Percentiles rank a stretch among this genome's conserved stretches.
Evolutionary conservation across 768 basidiomycete species (phyloP).

Genomic region (Pulveroboletus ravenelii): DNA sequence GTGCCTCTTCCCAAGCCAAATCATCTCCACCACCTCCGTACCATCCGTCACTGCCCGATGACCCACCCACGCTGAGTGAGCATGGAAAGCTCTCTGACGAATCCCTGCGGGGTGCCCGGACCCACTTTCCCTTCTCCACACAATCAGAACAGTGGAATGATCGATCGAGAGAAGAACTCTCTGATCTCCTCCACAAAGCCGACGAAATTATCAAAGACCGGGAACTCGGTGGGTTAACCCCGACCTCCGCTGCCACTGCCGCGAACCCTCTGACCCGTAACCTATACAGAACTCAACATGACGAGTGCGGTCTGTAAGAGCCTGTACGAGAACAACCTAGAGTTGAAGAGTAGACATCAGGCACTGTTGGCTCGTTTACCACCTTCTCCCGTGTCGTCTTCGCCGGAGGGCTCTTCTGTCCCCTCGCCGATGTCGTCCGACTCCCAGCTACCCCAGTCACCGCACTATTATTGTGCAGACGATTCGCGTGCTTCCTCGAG

Average conservation of each 20-base stretch:
- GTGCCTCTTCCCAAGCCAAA: conserved; percentile 36
- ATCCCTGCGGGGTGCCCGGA: conserved; percentile 12
- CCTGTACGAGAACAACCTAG: conserved; percentile 63
- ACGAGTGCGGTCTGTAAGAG: conserved; percentile 67
- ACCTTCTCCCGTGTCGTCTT: conserved; percentile 37
- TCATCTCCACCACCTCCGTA: conserved; percentile 57
- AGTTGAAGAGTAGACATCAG: conserved; percentile 68
- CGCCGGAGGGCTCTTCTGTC: conserved; percentile 20
- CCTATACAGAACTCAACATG: conserved; percentile 49
- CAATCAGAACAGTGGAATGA: conserved; percentile 50
- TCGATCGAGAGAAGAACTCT: conserved; percentile 69
- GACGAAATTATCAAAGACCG: conserved; percentile 72
- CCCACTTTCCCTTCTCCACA: conserved; percentile 24
- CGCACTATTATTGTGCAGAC: conserved; percentile 28
- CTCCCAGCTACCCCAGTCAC: conserved; percentile 31
- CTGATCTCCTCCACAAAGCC: conserved; percentile 64
- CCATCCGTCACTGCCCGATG: conserved; percentile 33
- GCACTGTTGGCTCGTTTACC: conserved; percentile 64
- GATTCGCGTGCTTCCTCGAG: conserved; percentile 23
- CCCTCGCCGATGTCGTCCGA: conserved; percentile 26
- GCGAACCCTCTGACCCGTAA: conserved; percentile 22
- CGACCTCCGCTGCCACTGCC: not conserved
- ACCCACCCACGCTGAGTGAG: conserved; percentile 27
- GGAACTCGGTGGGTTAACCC: conserved; percentile 57
- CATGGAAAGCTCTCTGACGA: conserved; percentile 33